These are phyloP conservation scores for Agrocybe chaxingu DNA, from an alignment of 768 basidiomycete genomes.

Conservation along the genomic window DNA sequence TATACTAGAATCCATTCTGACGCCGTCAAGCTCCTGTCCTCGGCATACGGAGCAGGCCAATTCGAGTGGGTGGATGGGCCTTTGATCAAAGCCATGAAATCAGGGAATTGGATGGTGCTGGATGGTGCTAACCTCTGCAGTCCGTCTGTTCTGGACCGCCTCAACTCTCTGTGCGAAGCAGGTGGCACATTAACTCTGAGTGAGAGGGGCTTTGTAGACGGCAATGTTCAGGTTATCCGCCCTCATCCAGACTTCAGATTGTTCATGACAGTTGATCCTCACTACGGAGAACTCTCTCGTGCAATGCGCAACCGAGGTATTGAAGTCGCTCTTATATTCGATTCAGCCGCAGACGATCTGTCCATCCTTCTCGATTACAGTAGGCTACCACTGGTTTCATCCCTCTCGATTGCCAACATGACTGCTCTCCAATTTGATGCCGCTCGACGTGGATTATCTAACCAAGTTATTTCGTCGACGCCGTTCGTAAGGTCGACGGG, in stretches of 20 bases:
- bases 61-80: conserved; percentile 98
- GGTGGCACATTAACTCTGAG: conserved; percentile 81
- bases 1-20: conserved; percentile 12
- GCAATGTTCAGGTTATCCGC: conserved; percentile 64
- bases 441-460: conserved; percentile 31
- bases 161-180: conserved; percentile 93
- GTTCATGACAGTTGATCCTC: conserved; percentile 92
- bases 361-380: conserved; percentile 41
- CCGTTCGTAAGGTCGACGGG: conserved; percentile 30
- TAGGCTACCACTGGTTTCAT: conserved; percentile 38
- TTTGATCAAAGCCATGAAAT: conserved; percentile 78
- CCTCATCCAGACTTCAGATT: conserved; percentile 91
- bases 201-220: conserved; percentile 84
- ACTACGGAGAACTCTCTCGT: conserved; percentile 89
- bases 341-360: conserved; percentile 41
- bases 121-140: conserved; percentile 94
- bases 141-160: conserved; percentile 91
- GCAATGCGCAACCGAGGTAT: conserved; percentile 98
- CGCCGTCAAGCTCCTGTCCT: conserved; percentile 18
- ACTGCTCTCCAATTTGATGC: conserved; percentile 28
- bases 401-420: conserved; percentile 5
- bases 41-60: conserved; percentile 37
- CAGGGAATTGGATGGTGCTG: conserved; percentile 86
- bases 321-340: conserved; percentile 61
- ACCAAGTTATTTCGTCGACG: neutral